phyloP scores from a whole-genome alignment of 768 basidiomycete genomes.

The Nidularia pulvinata region DNA sequence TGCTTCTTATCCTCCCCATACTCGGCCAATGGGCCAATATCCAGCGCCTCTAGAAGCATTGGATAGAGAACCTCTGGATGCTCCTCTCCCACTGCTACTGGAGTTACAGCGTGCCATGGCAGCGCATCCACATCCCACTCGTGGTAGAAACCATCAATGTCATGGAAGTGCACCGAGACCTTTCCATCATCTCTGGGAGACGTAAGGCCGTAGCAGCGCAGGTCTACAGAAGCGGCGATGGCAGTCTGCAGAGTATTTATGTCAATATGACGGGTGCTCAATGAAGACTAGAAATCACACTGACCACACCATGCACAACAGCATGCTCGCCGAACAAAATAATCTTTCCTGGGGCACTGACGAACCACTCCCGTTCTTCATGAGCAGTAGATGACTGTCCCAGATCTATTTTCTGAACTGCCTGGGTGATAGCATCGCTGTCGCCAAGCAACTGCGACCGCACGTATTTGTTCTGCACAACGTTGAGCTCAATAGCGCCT shows the following conservation, averaged over 20 bases:
- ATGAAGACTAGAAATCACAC: conserved; percentile 25
- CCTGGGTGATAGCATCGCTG: conserved; percentile 45
- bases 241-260: conserved; percentile 64
- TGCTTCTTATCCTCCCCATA: conserved; percentile 32
- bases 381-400: conserved; percentile 12
- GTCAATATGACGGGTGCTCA: conserved; percentile 4
- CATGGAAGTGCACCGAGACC: conserved; percentile 74
- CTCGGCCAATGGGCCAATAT: conserved; percentile 34
- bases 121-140: conserved; percentile 81
- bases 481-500: conserved; percentile 74
- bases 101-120: conserved; percentile 77
- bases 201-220: conserved; percentile 90
- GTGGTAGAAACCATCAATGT: conserved; percentile 74
- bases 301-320: conserved; percentile 94
- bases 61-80: conserved; percentile 73
- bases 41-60: conserved; percentile 72
- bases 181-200: conserved; percentile 74
- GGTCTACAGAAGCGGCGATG: conserved; percentile 92
- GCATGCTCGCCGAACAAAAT: conserved; percentile 99
- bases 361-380: conserved; percentile 69
- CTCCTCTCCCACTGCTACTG: conserved; percentile 45
- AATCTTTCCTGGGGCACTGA: conserved; percentile 97
- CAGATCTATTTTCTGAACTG: conserved; percentile 68
- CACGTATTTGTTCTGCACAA: conserved; percentile 51
- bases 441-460: conserved; percentile 23